Conservation (phyloP, 345 rosid species). For the Eucalyptus virginea region DNA sequence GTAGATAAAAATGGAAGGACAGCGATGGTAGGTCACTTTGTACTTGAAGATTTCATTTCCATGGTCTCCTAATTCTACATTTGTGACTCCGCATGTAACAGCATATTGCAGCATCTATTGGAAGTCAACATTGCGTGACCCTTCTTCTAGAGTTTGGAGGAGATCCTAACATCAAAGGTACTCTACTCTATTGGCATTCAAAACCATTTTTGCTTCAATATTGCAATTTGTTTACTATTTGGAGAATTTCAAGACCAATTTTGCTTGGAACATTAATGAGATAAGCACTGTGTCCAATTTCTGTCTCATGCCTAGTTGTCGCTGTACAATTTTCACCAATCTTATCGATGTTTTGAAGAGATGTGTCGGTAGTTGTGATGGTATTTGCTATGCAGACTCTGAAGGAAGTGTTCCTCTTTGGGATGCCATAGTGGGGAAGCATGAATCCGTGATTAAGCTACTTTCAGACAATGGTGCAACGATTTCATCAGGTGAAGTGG, state of each 20-base stretch:
- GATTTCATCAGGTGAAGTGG: conserved; percentile 37
- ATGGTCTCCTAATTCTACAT: neutral
- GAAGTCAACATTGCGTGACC: conserved; percentile 45
- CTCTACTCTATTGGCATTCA: neutral
- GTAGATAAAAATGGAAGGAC: conserved; percentile 47
- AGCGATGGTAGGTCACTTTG: conserved; percentile 28
- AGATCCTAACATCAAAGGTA: conserved; percentile 71
- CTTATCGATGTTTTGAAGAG: neutral
- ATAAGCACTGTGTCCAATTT: neutral
- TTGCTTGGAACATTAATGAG: neutral
- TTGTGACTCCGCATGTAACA: conserved; percentile 6
- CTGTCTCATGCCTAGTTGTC: neutral
- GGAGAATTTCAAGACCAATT: neutral
- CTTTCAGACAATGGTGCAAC: conserved; percentile 56
- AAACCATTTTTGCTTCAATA: neutral
- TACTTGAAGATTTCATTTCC: neutral
- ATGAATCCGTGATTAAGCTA: conserved; percentile 29
- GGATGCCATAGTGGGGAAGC: conserved; percentile 72
- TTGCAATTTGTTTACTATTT: neutral
- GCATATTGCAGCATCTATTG: conserved; percentile 83
- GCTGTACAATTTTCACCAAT: neutral
- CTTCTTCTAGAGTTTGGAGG: conserved; percentile 70
- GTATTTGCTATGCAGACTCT: conserved; percentile 30
- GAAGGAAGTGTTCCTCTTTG: conserved; percentile 79
- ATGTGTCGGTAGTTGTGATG: neutral